These are phyloP conservation scores for Colletotrichum sublineola DNA, from an alignment of 2,329 filamentous ascomycete species.

Conservation along the genomic window DNA sequence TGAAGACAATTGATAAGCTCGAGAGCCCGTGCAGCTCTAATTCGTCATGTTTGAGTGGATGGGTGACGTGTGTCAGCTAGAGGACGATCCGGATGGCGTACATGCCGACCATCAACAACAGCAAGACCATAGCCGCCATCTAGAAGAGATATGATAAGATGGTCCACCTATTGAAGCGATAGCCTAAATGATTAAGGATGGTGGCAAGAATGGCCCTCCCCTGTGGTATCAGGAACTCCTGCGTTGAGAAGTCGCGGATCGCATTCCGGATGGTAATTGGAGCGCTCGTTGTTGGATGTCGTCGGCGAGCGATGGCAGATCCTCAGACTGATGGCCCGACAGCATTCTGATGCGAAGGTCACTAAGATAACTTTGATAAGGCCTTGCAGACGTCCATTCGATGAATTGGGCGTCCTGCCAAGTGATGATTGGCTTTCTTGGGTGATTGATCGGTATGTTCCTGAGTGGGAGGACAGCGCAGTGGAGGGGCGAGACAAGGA, in stretches of 20 bases:
- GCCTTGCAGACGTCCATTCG: background rate
- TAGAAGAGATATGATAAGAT: constrained; percentile 55
- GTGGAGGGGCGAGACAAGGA: background rate
- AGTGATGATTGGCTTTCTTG: background rate
- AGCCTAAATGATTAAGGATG: constrained; percentile 53
- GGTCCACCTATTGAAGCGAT: constrained; percentile 55
- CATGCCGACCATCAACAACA: constrained; percentile 47
- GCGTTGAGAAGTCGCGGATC: constrained; percentile 52
- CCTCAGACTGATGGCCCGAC: background rate
- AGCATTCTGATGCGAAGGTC: constrained; percentile 15
- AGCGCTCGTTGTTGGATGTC: background rate
- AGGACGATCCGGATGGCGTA: constrained; percentile 51
- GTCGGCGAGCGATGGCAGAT: background rate
- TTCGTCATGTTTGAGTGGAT: constrained; percentile 49
- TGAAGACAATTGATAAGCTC: constrained; percentile 52
- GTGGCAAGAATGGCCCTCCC: constrained; percentile 53
- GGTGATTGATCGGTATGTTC: background rate
- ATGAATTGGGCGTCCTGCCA: background rate
- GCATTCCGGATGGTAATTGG: constrained; percentile 21
- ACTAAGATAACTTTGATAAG: constrained; percentile 13
- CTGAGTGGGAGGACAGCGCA: background rate
- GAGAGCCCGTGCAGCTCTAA: constrained; percentile 54
- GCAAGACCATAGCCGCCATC: constrained; percentile 53
- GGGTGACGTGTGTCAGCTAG: constrained; percentile 49
- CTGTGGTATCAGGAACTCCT: constrained; percentile 55